Base-by-base conservation (phyloP, 2,329 filamentous ascomycete genomes). In the Trichothecium roseum region DNA sequence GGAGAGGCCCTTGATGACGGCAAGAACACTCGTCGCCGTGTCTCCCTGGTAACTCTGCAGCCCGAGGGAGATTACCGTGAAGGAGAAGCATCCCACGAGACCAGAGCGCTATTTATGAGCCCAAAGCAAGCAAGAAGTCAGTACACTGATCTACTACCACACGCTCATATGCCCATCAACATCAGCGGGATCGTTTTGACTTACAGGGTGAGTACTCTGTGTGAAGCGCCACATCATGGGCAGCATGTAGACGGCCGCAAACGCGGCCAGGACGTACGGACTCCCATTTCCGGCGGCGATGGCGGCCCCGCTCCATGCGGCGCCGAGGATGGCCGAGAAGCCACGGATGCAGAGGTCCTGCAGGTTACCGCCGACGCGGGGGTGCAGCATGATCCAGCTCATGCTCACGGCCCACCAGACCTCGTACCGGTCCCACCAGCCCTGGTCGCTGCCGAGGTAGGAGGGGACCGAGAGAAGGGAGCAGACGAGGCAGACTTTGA, bases 371-470 rank as follows among this genome's bases (percentile, higher is more conserved):
- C 72, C 72, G 3, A 72, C 68, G 32, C 69, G 57, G 8, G 56
- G 52, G 34, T 61, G 55, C 36, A 59, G 69, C 51, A 73, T 69
- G 26, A 72, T 55, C 71, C 72, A 76, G 16, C 66, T 69, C 48
- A 72, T 64, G 12, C 68, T 61, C 2, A 75, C 70, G 10, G 64
- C 65, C 72, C 73, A 77, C 73, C 73, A 78, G 8, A 54, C 60
- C 37, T 74, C 67, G 36, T 72, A 64, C 7, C 56, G 41, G 48
- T 74, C 64, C 68, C 70, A 76, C 73, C 72, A 77, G 2, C 35
- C 42, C 28, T 57, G 52, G 37, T 60, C 62, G 9, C 54, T 42
- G 6, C 49, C 38, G 2, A 74, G 47, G 61, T 71, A 77, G 3
- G 68, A 69, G 5, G 73, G 72, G 15, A 75, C 51, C 1, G 72